Evolutionary conservation across 2,329 filamentous ascomycete genomes (phyloP), one percentile per base, ranked within the genome.

Genomic region (Xylariomycetidae sp.): DNA sequence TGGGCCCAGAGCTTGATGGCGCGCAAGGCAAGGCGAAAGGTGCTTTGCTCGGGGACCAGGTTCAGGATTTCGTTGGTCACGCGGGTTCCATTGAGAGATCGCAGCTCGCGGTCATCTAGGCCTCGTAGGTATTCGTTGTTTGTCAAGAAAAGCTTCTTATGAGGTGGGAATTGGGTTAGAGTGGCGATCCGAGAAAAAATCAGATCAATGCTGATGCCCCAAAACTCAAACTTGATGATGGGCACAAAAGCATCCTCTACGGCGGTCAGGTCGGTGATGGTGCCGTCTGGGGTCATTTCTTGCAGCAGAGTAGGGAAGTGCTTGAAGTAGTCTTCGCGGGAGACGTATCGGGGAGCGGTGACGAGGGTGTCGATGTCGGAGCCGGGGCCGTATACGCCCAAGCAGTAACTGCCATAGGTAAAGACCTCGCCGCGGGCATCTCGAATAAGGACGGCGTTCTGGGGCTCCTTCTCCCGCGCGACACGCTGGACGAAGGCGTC

Each of bases 361-460:
- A 96, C 80, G 32, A 98, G 76, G 2, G 92, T 95, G 65, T 98
- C 92, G 50, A 98, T 96, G 77, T 98, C 92, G 29, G 92, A 96
- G 31, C 88, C 88, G 27, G 92, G 92, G 5, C 89, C 89, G 59
- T 85, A 95, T 16, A 96, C 92, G 39, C 92, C 92, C 10, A 98
- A 71, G 24, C 89, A 82, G 60, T 90, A 98, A 61, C 92, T 96
- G 44, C 92, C 92, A 59, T 92, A 98, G 1, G 90, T 93, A 59
- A 94, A 95, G 47, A 98, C 80, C 64, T 90, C 92, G 44, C 89
- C 92, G 33, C 89, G 85, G 5, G 89, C 85, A 53, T 83, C 81
- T 47, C 89, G 85, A 28, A 92, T 75, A 28, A 92, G 75, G 19
- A 80, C 78, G 26, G 85, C 76, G 28, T 88, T 82, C 31, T 90